Conservation (phyloP, 2,329 filamentous ascomycete genomes). For the Colletotrichum magnum region DNA sequence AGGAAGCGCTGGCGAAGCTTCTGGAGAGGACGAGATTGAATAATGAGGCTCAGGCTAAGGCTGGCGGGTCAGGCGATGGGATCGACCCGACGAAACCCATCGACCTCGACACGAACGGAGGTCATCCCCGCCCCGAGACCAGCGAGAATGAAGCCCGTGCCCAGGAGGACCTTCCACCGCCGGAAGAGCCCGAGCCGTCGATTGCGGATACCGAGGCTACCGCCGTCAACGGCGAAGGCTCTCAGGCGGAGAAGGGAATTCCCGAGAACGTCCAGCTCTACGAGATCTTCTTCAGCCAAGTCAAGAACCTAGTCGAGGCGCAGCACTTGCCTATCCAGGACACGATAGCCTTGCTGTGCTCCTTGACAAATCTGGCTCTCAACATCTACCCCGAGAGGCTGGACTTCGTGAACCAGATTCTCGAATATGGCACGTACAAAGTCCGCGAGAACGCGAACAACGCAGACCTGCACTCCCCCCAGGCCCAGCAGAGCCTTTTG, state of each 20-base stretch:
- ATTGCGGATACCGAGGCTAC: conserved; percentile 63
- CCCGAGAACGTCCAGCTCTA: conserved; percentile 89
- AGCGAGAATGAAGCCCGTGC: conserved; percentile 30
- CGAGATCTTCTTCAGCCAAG: conserved; percentile 97
- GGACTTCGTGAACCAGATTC: conserved; percentile 95
- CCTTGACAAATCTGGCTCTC: conserved; percentile 90
- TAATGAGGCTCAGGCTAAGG: conserved; percentile 54
- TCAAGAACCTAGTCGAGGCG: conserved; percentile 91
- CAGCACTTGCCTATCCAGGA: conserved; percentile 95
- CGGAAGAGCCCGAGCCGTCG: conserved; percentile 54
- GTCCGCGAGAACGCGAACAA: conserved; percentile 92
- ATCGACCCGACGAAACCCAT: conserved; percentile 9
- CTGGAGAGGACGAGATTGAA: conserved; percentile 83
- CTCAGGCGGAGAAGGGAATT: conserved; percentile 65
- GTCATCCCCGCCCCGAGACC: conserved; percentile 43
- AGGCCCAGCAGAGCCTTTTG: conserved; percentile 89
- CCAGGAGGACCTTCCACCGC: conserved; percentile 18
- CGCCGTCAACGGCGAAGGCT: conserved; percentile 59
- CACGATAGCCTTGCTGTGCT: conserved; percentile 94
- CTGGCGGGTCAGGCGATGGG: conserved; percentile 40
- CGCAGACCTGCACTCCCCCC: conserved; percentile 91
- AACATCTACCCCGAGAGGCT: conserved; percentile 95
- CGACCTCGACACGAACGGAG: conserved; percentile 41
- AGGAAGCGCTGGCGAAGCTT: conserved; percentile 84
- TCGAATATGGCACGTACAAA: conserved; percentile 90